Conservation (phyloP, 805 yeast species). For the Candida nanaspora region DNA sequence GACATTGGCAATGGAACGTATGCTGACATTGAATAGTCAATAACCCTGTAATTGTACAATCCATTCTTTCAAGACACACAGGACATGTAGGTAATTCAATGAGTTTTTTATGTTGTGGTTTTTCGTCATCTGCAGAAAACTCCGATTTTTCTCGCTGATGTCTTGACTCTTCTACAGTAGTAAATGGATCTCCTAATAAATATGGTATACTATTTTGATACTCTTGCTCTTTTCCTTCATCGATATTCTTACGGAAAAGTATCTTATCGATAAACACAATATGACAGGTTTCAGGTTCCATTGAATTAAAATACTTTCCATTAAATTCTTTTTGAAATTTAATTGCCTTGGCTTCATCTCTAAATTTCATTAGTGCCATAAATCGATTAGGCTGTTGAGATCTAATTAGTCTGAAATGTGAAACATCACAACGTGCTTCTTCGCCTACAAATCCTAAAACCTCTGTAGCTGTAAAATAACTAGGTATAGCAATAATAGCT, state of each 20-base stretch:
- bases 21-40: constrained; percentile 89
- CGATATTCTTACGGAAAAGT: constrained; percentile 26
- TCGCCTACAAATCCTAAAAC: constrained; percentile 76
- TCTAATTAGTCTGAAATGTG: constrained; percentile 68
- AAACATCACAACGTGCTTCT: constrained; percentile 40
- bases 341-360: constrained; percentile 46
- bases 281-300: constrained; percentile 86
- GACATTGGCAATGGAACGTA: constrained; percentile 84
- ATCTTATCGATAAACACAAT: constrained; percentile 64
- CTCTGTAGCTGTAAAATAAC: constrained; percentile 81
- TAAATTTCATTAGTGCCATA: constrained; percentile 73
- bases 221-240: constrained; percentile 7
- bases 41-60: constrained; percentile 69
- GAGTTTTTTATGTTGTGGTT: constrained; percentile 2
- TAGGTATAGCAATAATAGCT: constrained; percentile 79
- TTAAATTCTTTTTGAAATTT: constrained; percentile 59
- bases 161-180: constrained; percentile 19
- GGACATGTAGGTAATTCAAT: constrained; percentile 88
- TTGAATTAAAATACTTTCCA: constrained; percentile 71
- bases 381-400: constrained; percentile 62
- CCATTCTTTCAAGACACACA: constrained; percentile 86
- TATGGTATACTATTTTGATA: constrained; percentile 46
- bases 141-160: background rate
- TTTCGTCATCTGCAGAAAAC: constrained; percentile 5
- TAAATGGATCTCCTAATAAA: constrained; percentile 67